Evolutionary conservation across 768 basidiomycete species (phyloP).

Genomic region (Infundibulicybe gibba): DNA sequence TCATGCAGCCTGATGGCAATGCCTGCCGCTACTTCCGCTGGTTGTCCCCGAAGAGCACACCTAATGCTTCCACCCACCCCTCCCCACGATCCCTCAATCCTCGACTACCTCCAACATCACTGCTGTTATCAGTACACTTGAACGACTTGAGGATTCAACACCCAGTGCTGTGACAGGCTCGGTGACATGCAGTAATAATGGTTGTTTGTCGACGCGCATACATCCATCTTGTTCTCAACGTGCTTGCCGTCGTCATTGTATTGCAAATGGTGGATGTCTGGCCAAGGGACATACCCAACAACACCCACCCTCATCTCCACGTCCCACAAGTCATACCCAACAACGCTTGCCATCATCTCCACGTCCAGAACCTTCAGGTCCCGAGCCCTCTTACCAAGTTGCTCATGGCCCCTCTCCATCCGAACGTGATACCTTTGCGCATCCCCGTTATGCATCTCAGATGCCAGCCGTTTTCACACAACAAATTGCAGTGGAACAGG

Average conservation of each 20-base stretch:
- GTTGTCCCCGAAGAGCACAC: too few species aligned
- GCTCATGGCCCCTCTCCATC: too few species aligned
- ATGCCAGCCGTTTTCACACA: conserved; percentile 5
- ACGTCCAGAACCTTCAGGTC: too few species aligned
- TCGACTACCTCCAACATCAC: too few species aligned
- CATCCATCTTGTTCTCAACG: background rate
- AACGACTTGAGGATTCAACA: too few species aligned
- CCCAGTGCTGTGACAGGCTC: too few species aligned
- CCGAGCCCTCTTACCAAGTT: background rate
- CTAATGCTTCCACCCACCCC: too few species aligned
- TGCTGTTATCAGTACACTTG: too few species aligned
- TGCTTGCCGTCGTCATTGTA: background rate
- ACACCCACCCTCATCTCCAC: conserved; percentile 86
- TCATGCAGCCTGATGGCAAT: too few species aligned
- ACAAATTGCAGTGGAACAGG: conserved; percentile 2
- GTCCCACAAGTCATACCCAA: conserved; percentile 88
- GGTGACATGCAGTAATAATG: too few species aligned
- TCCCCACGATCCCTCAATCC: too few species aligned
- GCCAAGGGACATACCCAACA: conserved; percentile 6
- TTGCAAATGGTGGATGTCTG: background rate
- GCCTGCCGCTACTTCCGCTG: too few species aligned
- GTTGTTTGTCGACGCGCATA: background rate
- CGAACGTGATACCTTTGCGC: background rate
- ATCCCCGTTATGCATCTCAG: conserved; percentile 4
- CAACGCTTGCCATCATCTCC: conserved; percentile 69